These are phyloP conservation scores for Sabuloglossum arenarium DNA, from an alignment of 495 filamentous ascomycete genomes.

Conservation along the genomic window DNA sequence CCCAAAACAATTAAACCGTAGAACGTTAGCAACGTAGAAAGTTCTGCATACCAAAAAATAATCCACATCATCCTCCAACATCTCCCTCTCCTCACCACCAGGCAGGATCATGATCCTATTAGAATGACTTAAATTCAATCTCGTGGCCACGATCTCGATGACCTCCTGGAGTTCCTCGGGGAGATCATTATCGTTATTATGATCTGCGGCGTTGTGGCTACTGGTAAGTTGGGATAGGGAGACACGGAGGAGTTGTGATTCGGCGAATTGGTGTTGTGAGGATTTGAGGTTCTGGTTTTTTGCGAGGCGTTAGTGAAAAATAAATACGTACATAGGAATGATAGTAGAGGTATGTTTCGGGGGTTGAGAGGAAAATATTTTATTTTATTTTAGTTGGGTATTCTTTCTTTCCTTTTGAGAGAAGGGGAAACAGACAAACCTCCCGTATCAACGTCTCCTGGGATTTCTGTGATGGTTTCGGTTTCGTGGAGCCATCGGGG, in stretches of 20 bases:
- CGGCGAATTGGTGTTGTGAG: neutral
- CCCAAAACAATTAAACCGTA: neutral
- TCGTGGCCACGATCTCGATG: conserved; percentile 12
- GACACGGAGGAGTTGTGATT: neutral
- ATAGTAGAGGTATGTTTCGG: too few species aligned
- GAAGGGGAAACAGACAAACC: neutral
- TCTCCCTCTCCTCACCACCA: conserved; percentile 10
- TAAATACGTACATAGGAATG: neutral
- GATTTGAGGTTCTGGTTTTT: neutral
- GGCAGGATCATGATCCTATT: too few species aligned
- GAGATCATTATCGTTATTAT: too few species aligned
- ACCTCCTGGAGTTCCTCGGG: conserved; percentile 10
- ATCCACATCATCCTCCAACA: conserved; percentile 12
- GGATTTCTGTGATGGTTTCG: neutral
- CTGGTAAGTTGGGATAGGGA: too few species aligned
- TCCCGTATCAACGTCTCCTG: neutral
- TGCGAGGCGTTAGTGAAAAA: neutral
- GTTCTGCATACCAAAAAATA: conserved; percentile 9
- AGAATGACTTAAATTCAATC: conserved; percentile 6
- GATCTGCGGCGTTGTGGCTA: too few species aligned
- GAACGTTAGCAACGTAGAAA: neutral
- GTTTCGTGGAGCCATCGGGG: conserved; percentile 16
- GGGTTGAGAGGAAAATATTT: too few species aligned
- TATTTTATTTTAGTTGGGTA: too few species aligned
- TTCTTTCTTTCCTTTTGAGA: neutral